Evolutionary conservation across 129 eudicot genomes (phyloP), one percentile per base, ranked within the genome.

Genomic region (Saussurea involucrata): DNA sequence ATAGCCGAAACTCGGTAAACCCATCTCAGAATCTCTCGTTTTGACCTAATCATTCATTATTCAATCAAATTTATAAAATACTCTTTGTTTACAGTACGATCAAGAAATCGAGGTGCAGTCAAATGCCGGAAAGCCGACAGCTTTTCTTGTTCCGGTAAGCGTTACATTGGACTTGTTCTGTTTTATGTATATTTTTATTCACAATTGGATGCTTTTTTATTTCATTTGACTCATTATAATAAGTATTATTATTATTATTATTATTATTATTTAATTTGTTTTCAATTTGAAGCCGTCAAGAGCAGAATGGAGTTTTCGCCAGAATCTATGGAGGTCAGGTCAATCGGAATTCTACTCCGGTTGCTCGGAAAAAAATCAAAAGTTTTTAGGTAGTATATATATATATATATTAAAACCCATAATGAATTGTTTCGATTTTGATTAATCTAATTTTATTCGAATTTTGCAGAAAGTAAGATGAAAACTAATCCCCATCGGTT

Each of bases 401-500:
- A 36, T 8, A 36, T 36, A 36, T 36, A 36, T 36, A 36, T 3
- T 33, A 17, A 57, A 6, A 69, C 9, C 9, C 22, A 53, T 17
- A 18, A 53, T 53, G 8, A 53, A 17, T 53, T 5, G 21, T 6
- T 53, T 18, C 22, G 17, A 17, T 53, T 22, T 21, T 40, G 34
- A 13, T 63, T 63, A 37, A 67, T 22, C 8, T 0, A 0, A 10
- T 8, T 55, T 24, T 7, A 12, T 60, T 21, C 18, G n/a, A 9
- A 6, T 27, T 5, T 72, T 77, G 76, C 82, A 91, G 97, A 87
- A 67, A 89, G 92, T 12, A 84, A 85, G 27, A 76, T 67, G 53
- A 91, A 83, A 55, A 91, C 97, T 6, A 72, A 86, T 22, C 88
- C 88, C 5, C 66, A 83, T 81, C 73, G 92, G 33, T 88, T 86